These are phyloP conservation scores for Rhodamnia rubescens DNA, from an alignment of 345 rosid genomes.

Conservation along the genomic window DNA sequence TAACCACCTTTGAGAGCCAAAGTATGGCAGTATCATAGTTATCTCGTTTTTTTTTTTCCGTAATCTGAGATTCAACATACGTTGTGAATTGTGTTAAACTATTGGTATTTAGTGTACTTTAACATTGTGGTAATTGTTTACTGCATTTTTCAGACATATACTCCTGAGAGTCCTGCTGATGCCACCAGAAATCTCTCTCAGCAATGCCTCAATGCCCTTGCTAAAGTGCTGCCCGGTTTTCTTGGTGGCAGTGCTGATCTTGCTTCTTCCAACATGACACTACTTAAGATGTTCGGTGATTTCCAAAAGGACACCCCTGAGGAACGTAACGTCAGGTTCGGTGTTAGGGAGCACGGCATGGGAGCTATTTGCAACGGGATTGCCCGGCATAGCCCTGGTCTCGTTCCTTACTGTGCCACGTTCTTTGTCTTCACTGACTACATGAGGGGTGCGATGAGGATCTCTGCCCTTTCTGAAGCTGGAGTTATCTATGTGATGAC, in stretches of 20 bases:
- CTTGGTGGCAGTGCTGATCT: slow-evolving; percentile 98
- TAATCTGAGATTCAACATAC: background rate
- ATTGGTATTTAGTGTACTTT: background rate
- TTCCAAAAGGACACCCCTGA: slow-evolving; percentile 91
- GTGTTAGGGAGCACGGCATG: slow-evolving; percentile 98
- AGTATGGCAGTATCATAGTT: background rate
- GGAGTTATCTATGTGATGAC: slow-evolving; percentile 98
- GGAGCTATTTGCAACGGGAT: slow-evolving; percentile 97
- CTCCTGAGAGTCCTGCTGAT: slow-evolving; percentile 84
- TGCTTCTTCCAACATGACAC: slow-evolving; percentile 97
- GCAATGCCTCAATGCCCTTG: slow-evolving; percentile 77
- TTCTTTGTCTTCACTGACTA: slow-evolving; percentile 99
- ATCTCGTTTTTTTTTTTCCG: background rate
- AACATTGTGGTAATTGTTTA: slow-evolving; percentile 6
- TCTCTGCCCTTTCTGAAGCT: slow-evolving; percentile 78
- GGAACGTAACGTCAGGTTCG: slow-evolving; percentile 85
- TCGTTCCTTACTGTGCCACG: slow-evolving; percentile 96
- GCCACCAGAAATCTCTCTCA: slow-evolving; percentile 95
- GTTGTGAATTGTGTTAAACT: background rate
- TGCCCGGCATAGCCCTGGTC: slow-evolving; percentile 80
- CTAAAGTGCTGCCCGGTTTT: slow-evolving; percentile 74
- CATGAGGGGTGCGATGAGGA: slow-evolving; percentile 98
- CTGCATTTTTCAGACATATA: slow-evolving; percentile 48
- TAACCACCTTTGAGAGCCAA: background rate
- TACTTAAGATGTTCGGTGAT: slow-evolving; percentile 78